Evolutionary conservation across 768 basidiomycete species (phyloP), one percentile per base, ranked within the genome.

Genomic region (Lactarius indigo): DNA sequence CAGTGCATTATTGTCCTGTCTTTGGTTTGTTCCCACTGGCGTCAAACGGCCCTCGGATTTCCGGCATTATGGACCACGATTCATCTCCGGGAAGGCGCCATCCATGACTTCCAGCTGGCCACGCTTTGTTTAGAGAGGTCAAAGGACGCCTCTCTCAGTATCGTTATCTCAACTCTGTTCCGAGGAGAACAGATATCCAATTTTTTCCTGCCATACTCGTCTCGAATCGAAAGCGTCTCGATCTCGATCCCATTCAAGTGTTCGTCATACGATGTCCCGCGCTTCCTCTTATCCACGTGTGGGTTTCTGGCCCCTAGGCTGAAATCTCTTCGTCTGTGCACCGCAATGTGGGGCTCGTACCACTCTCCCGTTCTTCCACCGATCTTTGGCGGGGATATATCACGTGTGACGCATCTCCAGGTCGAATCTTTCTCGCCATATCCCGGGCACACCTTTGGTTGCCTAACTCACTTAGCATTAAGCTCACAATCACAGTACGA

Each of bases 341-440:
- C 69, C n/a, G 68, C 69, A 23, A 70, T 68, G 69, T 70, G 69
- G 69, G 68, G 68, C 30, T 64, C 67, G 31, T 59, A 64, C 57
- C 47, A 64, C 50, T 31, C 59, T 20, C 68, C 69, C 10, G 59
- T 41, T 31, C 67, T 72, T 23, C 70, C 70, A 26, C 39, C 41
- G 2, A 37, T 72, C n/a, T 69, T 72, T 47, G 66, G 62, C 28
- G 70, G 70, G 28, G 56, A 71, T 30, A 69, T 72, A 39, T 68
- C 70, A 47, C 55, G 59, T 55, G 62, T 72, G 23, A 71, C 66
- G 13, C 69, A 71, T 59, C 61, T 72, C 39, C 70, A 68, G n/a
- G 59, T 72, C 15, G 71, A 72, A 60, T 72, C 64, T 2, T 72
- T 71, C 67, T 65, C 71, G 8, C 64, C 71, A 23, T 72, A 68